Evolutionary conservation across 2,329 filamentous ascomycete genomes (phyloP).

Genomic region (Trichoderma sp.): DNA sequence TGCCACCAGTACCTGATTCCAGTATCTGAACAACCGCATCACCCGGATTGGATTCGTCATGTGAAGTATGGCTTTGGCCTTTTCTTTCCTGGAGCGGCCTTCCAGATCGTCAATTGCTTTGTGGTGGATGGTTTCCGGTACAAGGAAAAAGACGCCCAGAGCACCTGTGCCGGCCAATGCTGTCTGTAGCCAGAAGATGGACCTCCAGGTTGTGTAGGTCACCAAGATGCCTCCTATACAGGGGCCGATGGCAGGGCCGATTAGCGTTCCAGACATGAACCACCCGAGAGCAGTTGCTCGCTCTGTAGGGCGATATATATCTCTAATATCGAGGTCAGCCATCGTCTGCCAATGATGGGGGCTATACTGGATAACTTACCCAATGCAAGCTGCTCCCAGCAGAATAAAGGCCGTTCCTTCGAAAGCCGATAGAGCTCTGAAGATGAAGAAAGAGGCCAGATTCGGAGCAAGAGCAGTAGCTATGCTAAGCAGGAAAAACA

Average conservation of each 20-base stretch:
- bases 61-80: conserved; percentile 52
- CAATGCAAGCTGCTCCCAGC: conserved; percentile 67
- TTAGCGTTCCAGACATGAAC: conserved; percentile 68
- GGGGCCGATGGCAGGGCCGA: conserved; percentile 67
- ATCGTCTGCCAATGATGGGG: background rate
- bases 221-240: conserved; percentile 75
- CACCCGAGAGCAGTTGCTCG: conserved; percentile 70
- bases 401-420: conserved; percentile 73
- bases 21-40: conserved; percentile 61
- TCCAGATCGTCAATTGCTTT: conserved; percentile 60
- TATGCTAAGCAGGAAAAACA: conserved; percentile 68
- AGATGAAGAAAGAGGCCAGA: conserved; percentile 67
- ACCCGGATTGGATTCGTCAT: conserved; percentile 67
- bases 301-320: conserved; percentile 63
- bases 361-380: conserved; percentile 37
- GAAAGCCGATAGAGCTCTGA: conserved; percentile 70
- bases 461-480: conserved; percentile 71
- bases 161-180: conserved; percentile 60
- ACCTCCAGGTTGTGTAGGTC: conserved; percentile 68
- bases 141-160: conserved; percentile 59
- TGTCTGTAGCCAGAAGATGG: conserved; percentile 75
- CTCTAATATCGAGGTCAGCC: conserved; percentile 34
- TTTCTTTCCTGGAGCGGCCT: conserved; percentile 48
- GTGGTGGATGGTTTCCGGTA: conserved; percentile 70
- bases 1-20: conserved; percentile 60